Conservation (phyloP, 176 grass and related monocot species). For the Aegilops bicornis region DNA sequence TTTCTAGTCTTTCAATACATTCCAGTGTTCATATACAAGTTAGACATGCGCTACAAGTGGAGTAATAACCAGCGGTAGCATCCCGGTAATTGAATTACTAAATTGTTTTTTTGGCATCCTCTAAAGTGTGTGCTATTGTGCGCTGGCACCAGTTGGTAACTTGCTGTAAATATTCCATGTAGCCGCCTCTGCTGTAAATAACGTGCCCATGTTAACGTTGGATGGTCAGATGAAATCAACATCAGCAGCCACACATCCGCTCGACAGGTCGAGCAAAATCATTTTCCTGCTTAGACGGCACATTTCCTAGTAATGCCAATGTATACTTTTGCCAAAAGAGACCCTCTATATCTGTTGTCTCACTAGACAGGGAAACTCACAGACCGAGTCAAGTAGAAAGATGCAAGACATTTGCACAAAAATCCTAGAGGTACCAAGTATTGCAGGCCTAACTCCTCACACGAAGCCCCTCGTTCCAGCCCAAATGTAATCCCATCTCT, state of each 20-base stretch:
- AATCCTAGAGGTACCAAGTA: no score
- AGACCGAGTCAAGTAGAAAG: no score
- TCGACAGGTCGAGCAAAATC: background rate
- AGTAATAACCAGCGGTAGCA: background rate
- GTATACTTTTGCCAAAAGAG: background rate
- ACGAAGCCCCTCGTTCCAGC: no score
- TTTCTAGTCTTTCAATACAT: constrained; percentile 21
- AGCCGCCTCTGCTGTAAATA: background rate
- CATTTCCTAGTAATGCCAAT: background rate
- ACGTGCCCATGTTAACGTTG: background rate
- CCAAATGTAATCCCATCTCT: no score
- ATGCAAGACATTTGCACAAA: no score
- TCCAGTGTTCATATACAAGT: background rate
- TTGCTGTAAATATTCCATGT: background rate
- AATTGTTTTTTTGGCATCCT: background rate
- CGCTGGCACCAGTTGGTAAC: background rate
- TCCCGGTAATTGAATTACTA: background rate
- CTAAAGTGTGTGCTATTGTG: background rate
- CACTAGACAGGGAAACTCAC: background rate
- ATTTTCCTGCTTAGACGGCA: background rate
- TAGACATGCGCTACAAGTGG: background rate
- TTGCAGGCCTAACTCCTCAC: no score
- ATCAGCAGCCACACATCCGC: background rate
- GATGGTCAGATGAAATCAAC: background rate
- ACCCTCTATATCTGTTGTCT: background rate